phyloP scores from a whole-genome alignment of 2,329 filamentous ascomycete species.

The Colletotrichum kahawae region DNA sequence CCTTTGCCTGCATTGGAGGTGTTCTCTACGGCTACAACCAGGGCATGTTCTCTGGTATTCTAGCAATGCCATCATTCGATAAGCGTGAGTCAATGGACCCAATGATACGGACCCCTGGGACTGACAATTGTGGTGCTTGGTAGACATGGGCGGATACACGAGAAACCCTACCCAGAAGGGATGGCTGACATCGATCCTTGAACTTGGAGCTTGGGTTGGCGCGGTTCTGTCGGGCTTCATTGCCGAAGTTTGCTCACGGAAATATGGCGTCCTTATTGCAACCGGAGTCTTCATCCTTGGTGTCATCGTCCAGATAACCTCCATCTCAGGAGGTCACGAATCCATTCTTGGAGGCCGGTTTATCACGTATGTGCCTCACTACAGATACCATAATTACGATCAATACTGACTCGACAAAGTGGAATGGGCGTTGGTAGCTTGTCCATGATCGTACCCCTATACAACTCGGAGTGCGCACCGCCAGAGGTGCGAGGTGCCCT shows the following conservation, averaged over 20 bases:
- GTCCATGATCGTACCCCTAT: slow-evolving; percentile 69
- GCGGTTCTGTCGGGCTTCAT: slow-evolving; percentile 72
- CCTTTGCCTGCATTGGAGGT: slow-evolving; percentile 68
- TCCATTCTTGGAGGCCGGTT: slow-evolving; percentile 75
- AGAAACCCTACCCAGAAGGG: slow-evolving; percentile 47
- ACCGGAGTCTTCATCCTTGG: slow-evolving; percentile 72
- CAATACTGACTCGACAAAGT: slow-evolving; percentile 25
- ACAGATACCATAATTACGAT: accelerated
- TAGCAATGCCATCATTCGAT: slow-evolving; percentile 61
- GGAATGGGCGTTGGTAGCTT: slow-evolving; percentile 73
- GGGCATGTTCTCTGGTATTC: slow-evolving; percentile 73
- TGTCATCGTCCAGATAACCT: slow-evolving; percentile 70
- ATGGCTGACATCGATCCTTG: slow-evolving; percentile 71
- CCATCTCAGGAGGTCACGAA: slow-evolving; percentile 58
- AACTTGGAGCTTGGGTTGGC: slow-evolving; percentile 80
- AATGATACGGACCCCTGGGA: accelerated
- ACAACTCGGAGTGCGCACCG: slow-evolving; percentile 51
- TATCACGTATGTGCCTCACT: slow-evolving; percentile 55
- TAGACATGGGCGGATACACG: slow-evolving; percentile 54
- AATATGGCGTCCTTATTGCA: slow-evolving; percentile 72
- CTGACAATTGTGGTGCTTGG: not conserved
- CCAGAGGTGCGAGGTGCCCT: slow-evolving; percentile 48
- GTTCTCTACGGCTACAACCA: slow-evolving; percentile 72
- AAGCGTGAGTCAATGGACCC: slow-evolving; percentile 43
- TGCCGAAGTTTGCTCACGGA: slow-evolving; percentile 72